Conservation (phyloP, 495 filamentous ascomycete species). For the Penicillium canescens region DNA sequence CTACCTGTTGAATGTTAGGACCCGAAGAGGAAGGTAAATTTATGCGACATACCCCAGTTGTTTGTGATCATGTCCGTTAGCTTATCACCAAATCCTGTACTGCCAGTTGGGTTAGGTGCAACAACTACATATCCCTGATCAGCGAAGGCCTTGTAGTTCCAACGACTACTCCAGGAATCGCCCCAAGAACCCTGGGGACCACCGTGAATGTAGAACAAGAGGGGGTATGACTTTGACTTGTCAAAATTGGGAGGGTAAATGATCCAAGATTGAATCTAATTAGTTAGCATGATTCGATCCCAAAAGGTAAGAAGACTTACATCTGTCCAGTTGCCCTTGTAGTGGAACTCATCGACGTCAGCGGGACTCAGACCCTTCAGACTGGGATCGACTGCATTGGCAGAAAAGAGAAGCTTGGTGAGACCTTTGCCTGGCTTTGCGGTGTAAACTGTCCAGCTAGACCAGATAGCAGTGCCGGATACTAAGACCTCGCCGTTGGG, state of each 20-base stretch:
- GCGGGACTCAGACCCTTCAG: slow-evolving; percentile 27
- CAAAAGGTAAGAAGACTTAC: slow-evolving; percentile 14
- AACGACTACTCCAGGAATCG: slow-evolving; percentile 51
- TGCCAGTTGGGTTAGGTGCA: slow-evolving; percentile 54
- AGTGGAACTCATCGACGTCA: slow-evolving; percentile 42
- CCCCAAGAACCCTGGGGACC: slow-evolving; percentile 52
- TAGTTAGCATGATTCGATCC: background rate
- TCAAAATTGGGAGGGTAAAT: slow-evolving; percentile 47
- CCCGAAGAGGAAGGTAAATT: background rate
- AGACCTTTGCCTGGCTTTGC: slow-evolving; percentile 26
- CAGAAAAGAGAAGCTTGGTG: slow-evolving; percentile 26
- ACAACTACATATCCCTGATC: slow-evolving; percentile 60
- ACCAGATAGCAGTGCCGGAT: slow-evolving; percentile 33
- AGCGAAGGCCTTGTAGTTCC: slow-evolving; percentile 54
- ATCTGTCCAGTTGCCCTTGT: slow-evolving; percentile 36
- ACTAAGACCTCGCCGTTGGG: slow-evolving; percentile 34
- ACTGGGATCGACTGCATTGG: slow-evolving; percentile 38
- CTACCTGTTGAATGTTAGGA: slow-evolving; percentile 27
- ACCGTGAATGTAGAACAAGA: slow-evolving; percentile 52
- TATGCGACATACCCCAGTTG: slow-evolving; percentile 43
- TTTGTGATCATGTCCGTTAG: slow-evolving; percentile 48
- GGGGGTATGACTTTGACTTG: slow-evolving; percentile 49
- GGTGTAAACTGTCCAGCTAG: slow-evolving; percentile 36
- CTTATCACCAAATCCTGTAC: slow-evolving; percentile 49
- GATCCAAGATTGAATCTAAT: slow-evolving; percentile 51